Base-by-base conservation (phyloP, 305 asterid genomes). In the Solanum hybrid region DNA sequence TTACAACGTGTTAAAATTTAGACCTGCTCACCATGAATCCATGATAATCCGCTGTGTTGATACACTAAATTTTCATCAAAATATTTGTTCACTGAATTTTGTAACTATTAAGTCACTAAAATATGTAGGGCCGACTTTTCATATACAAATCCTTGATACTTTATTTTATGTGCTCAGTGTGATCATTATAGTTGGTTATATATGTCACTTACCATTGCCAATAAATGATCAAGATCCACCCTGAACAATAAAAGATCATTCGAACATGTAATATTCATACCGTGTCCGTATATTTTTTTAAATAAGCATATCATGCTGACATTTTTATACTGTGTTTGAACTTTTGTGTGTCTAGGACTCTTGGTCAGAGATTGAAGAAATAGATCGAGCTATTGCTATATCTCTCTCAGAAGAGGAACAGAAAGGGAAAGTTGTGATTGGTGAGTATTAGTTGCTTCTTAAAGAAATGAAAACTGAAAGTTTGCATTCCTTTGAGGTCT, bases 381-480 rank as follows among this genome's bases (percentile, higher is more conserved):
- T 96, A 89, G 98, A 96, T 90, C 95, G 92, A 87, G 98, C 98
- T 86, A 96, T 98, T 94, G 98, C 99, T 82, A 89, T 96, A 89
- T 96, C 99, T 82, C 97, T 95, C 90, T 92, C 95, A 69, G 98
- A 96, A 88, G 98, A 94, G 91, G 97, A 96, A 86, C 95, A 91
- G 60, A 95, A 88, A 94, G 96, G 94, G 86, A 94, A 93, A 90
- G 75, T 91, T 88, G 89, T 92, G 78, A 89, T 91, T 80, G 96
- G 99, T 96, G 91, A 92, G 98, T 90, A 73, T 66, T 87, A 29
- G 42, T 84, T 51, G 75, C 75, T 31, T 51, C 45, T 19, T 51
- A 29, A 84, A 5, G 75, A 84, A 51, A 84, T 31, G 75, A 51
- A 84, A 84, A 84, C 17, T 51, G 87, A 84, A 84, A 84, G 87